Evolutionary conservation across 2,329 filamentous ascomycete species (phyloP), one percentile per base, ranked within the genome.

Genomic region (Leptosphaerulina australis): DNA sequence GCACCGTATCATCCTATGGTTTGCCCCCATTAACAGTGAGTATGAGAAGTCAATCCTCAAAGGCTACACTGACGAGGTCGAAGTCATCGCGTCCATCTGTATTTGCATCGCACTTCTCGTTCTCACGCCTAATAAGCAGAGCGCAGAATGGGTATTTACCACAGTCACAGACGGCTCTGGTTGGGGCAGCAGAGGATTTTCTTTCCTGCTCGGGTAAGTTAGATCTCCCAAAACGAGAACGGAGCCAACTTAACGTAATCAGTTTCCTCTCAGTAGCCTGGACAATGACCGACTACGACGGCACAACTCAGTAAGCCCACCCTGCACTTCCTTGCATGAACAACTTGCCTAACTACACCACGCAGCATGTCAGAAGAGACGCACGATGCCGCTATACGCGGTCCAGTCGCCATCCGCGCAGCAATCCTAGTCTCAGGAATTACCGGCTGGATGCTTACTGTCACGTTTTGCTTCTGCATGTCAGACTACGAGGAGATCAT

Each of bases 251-350:
- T 70, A 51, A 69, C 57, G 39, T 25, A 26, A 28, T 24, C 56
- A 77, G 76, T 20, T 82, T 82, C 57, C 68, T 83, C 5, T 81
- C 79, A 12, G 80, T 83, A 11, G 79, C 80, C 17, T 83, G 80
- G 80, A 85, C 83, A n/a, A 86, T 87, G 83, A 87, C 84, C 5
- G 84, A 86, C 63, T 87, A 86, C 64, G 84, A 87, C 59, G 83
- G 81, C 35, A 87, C 84, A 9, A 86, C 84, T 5, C 84, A 87
- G 79, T 81, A 71, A 66, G 76, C 70, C 38, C 34, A 31, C 34
- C 29, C 46, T 53, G 36, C 10, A 26, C 33, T 20, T 49, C 17
- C 44, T 50, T 59, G 50, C 55, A 60, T 50, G 49, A n/a, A 57
- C 35, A 62, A 43, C 52, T 56, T 56, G 56, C 51, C 63, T 69